These are phyloP conservation scores for Metschnikowia shivogae DNA, from an alignment of 805 yeast species.

Conservation along the genomic window DNA sequence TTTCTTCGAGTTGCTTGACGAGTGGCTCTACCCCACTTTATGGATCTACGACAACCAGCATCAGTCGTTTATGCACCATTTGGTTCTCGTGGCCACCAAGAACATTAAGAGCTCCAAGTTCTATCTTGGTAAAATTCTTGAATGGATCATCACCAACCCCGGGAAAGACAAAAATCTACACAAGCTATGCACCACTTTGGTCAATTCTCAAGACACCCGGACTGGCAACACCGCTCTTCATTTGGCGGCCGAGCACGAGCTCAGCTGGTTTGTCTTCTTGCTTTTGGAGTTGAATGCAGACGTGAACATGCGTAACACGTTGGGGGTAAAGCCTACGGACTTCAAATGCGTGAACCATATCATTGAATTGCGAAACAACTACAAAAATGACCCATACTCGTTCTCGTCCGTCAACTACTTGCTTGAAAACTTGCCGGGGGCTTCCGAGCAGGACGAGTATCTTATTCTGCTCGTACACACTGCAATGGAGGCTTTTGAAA, in stretches of 20 bases:
- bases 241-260: conserved; percentile 37
- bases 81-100: conserved; percentile 46
- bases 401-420: conserved; percentile 8
- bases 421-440: conserved; percentile 10
- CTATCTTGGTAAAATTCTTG: conserved; percentile 32
- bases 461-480: conserved; percentile 34
- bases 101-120: conserved; percentile 34
- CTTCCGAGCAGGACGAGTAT: conserved; percentile 21
- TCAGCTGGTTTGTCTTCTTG: conserved; percentile 35
- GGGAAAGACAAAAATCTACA: conserved; percentile 16
- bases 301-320: conserved; percentile 69
- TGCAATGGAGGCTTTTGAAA: conserved; percentile 30
- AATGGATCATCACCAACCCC: conserved; percentile 26
- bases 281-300: conserved; percentile 41
- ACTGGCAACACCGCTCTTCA: conserved; percentile 39
- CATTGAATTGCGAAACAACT: conserved; percentile 13
- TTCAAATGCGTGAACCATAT: conserved; percentile 63
- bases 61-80: conserved; percentile 82
- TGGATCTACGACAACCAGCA: conserved; percentile 53
- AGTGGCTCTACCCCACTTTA: conserved; percentile 59
- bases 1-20: conserved; percentile 64
- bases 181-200: conserved; percentile 18
- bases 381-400: conserved; percentile 11
- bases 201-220: conserved; percentile 34
- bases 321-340: conserved; percentile 83